phyloP scores from a whole-genome alignment of 306 rosid genomes.

The Prosopis cineraria region DNA sequence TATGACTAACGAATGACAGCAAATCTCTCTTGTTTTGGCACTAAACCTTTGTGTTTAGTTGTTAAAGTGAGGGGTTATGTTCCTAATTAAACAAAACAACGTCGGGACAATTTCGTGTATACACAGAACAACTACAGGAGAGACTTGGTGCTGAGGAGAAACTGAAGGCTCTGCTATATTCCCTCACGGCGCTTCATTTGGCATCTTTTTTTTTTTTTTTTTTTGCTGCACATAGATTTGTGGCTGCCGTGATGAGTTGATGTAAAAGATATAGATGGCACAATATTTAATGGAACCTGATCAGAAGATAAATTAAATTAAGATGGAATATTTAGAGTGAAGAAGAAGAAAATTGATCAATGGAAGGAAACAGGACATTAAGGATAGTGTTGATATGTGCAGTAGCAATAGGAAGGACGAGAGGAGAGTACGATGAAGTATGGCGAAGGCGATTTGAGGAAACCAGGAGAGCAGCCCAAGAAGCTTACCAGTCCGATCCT shows the following conservation, averaged over 20 bases:
- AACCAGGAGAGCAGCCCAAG: conserved; percentile 35
- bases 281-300: neutral
- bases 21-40: no score
- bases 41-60: neutral
- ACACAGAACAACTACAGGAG: no score
- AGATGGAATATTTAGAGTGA: no score
- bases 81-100: no score
- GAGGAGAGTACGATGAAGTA: conserved; percentile 40
- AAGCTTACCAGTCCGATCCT: conserved; percentile 43
- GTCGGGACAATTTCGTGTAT: no score
- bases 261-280: neutral
- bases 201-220: neutral
- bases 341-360: neutral
- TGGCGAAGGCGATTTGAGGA: conserved; percentile 48
- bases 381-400: conserved; percentile 37
- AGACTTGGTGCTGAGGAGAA: no score
- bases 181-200: neutral
- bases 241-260: neutral
- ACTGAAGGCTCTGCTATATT: conserved; percentile 13
- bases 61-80: neutral
- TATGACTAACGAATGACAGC: no score
- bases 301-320: neutral
- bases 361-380: conserved; percentile 34
- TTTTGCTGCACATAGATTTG: neutral
- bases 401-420: conserved; percentile 21